Base-by-base conservation (phyloP, 192 early-diverging fungal genomes). In the Entomortierella lignicola region DNA sequence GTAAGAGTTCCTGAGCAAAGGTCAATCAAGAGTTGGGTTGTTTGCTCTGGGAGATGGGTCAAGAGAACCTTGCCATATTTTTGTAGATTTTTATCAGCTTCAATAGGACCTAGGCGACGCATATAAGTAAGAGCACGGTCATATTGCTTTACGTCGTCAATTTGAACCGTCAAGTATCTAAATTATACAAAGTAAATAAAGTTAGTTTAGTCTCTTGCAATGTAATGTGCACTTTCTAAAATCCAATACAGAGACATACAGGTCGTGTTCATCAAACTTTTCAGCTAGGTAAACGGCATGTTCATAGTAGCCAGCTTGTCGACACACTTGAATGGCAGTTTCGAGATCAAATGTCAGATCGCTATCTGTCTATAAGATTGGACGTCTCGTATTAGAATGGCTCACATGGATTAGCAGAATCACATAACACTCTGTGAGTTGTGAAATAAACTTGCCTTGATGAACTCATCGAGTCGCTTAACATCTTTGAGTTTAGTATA, bases 401-500 rank as follows among this genome's bases (percentile, higher is more conserved):
- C n/a, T n/a, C n/a, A n/a, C n/a, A n/a, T n/a, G n/a, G n/a, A n/a
- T n/a, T n/a, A n/a, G n/a, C n/a, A n/a, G n/a, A n/a, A n/a, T n/a
- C n/a, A n/a, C n/a, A n/a, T n/a, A n/a, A n/a, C n/a, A n/a, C n/a
- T n/a, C n/a, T n/a, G 3, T 43, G 37, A 30, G 51, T 25, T 50
- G n/a, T 34, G 7, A 21, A 31, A 23, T 37, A 31, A 47, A 52
- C 25, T 59, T 50, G 88, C 87, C 85, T 92, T 91, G 62, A 99
- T 93, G 72, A 99, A 98, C 77, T 89, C 87, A 81, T 96, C 92
- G 7, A 99, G 77, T n/a, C 91, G 68, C 53, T 88, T 87, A 20
- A 94, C 91, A 81, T 96, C 96, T 62, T 94, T 92, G 29, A 97
- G 85, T 81, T 98, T 97, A 8, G 97, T 96, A 80, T 99, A 99